Evolutionary conservation across 768 basidiomycete genomes (phyloP).

Genomic region (Rhizopogon vinicolor): DNA sequence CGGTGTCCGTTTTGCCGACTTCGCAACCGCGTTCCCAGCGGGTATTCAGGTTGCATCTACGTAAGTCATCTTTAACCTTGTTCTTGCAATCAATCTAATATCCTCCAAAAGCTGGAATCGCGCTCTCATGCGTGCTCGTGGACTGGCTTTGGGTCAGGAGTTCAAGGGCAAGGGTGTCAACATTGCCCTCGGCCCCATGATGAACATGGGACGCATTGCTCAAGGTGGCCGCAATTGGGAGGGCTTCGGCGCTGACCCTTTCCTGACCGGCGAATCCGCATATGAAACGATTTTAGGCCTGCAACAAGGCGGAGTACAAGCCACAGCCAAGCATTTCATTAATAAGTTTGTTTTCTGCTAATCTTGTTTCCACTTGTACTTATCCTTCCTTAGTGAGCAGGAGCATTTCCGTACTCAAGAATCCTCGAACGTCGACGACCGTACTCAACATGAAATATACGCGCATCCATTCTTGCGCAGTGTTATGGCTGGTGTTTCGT

Average conservation of each 20-base stretch:
- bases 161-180: slow-evolving; percentile 64
- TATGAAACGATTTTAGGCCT: slow-evolving; percentile 77
- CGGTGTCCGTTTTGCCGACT: slow-evolving; percentile 38
- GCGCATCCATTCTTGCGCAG: slow-evolving; percentile 64
- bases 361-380: slow-evolving; percentile 15
- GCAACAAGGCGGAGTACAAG: slow-evolving; percentile 70
- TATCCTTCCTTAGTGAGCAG: slow-evolving; percentile 49
- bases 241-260: slow-evolving; percentile 85
- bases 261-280: slow-evolving; percentile 64
- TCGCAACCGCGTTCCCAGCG: slow-evolving; percentile 45
- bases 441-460: slow-evolving; percentile 76
- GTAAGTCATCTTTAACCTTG: slow-evolving; percentile 28
- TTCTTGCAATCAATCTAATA: slow-evolving; percentile 20
- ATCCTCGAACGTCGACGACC: slow-evolving; percentile 72
- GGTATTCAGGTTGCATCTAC: slow-evolving; percentile 50
- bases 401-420: slow-evolving; percentile 52
- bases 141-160: slow-evolving; percentile 60
- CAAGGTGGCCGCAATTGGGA: slow-evolving; percentile 85
- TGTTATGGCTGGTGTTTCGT: slow-evolving; percentile 69
- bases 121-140: slow-evolving; percentile 59
- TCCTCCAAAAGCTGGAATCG: slow-evolving; percentile 45
- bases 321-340: slow-evolving; percentile 74
- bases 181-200: slow-evolving; percentile 52
- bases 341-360: slow-evolving; percentile 42
- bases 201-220: slow-evolving; percentile 72